Percentiles rank a stretch among this genome's conserved stretches.
Evolutionary conservation across 2,329 filamentous ascomycete genomes (phyloP).

Genomic region (Venturia aucupariae): DNA sequence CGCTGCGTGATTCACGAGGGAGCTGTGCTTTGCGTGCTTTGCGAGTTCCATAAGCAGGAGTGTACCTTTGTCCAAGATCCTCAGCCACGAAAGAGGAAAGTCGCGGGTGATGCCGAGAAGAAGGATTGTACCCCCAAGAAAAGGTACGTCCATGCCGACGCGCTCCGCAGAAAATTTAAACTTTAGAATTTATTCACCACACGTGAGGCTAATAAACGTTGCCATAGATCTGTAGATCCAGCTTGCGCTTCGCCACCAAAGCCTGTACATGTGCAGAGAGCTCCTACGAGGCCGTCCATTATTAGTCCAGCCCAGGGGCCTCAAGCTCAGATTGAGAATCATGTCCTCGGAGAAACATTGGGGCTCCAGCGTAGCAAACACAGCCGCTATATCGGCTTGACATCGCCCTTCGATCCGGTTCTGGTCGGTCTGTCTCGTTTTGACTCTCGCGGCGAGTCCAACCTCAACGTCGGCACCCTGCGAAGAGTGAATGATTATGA

Average conservation of each 20-base stretch:
- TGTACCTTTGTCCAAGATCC: slow-evolving; percentile 73
- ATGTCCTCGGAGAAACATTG: slow-evolving; percentile 40
- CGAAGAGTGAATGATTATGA: slow-evolving; percentile 69
- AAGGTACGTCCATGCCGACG: slow-evolving; percentile 46
- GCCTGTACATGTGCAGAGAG: slow-evolving; percentile 11
- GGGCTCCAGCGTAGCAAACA: slow-evolving; percentile 70
- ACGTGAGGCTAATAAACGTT: slow-evolving; percentile 9
- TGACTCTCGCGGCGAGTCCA: slow-evolving; percentile 72
- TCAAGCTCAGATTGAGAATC: slow-evolving; percentile 19
- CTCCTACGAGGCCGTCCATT: slow-evolving; percentile 21
- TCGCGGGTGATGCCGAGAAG: slow-evolving; percentile 50
- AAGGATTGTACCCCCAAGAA: slow-evolving; percentile 56
- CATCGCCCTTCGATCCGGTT: slow-evolving; percentile 75
- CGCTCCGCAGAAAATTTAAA: slow-evolving; percentile 10
- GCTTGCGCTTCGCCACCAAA: background rate
- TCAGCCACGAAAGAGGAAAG: slow-evolving; percentile 69
- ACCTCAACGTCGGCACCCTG: slow-evolving; percentile 53
- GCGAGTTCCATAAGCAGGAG: slow-evolving; percentile 67
- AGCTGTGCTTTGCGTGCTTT: slow-evolving; percentile 62
- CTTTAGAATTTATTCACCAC: slow-evolving; percentile 5
- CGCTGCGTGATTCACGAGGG: slow-evolving; percentile 74
- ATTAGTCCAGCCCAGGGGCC: slow-evolving; percentile 19
- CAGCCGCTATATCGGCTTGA: slow-evolving; percentile 75
- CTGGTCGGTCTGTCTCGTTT: slow-evolving; percentile 73
- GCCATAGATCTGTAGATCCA: slow-evolving; percentile 12